phyloP scores from a whole-genome alignment of 73 alveolate genomes.

The Paraurostyla sp. region DNA sequence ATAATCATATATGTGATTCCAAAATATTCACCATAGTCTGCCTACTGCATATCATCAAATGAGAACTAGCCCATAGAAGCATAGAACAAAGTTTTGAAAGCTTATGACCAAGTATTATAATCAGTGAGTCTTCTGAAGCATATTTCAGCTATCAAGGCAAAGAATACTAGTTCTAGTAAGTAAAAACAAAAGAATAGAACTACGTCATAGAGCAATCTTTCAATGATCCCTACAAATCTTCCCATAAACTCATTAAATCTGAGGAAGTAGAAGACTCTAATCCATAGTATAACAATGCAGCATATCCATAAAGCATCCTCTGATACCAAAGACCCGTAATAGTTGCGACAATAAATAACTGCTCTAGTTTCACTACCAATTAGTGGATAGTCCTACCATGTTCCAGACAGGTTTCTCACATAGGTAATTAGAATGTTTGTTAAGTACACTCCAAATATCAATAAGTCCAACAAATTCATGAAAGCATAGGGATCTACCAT shows the following conservation, averaged over 20 bases:
- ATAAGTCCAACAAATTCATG: slow-evolving; percentile 33
- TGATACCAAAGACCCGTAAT: slow-evolving; percentile 27
- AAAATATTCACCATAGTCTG: slow-evolving; percentile 45
- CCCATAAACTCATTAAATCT: slow-evolving; percentile 69
- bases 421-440: slow-evolving; percentile 32
- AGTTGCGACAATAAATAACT: slow-evolving; percentile 23
- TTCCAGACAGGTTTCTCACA: slow-evolving; percentile 39
- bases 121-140: slow-evolving; percentile 55
- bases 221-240: slow-evolving; percentile 58
- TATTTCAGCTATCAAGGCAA: slow-evolving; percentile 61
- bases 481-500: slow-evolving; percentile 27
- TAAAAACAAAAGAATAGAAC: slow-evolving; percentile 53
- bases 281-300: slow-evolving; percentile 62
- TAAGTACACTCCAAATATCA: slow-evolving; percentile 25
- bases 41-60: slow-evolving; percentile 33
- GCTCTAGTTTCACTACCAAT: slow-evolving; percentile 41
- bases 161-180: slow-evolving; percentile 45
- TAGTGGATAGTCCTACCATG: slow-evolving; percentile 44
- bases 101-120: slow-evolving; percentile 28
- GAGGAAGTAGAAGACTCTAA: slow-evolving; percentile 49
- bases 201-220: slow-evolving; percentile 47
- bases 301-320: slow-evolving; percentile 43
- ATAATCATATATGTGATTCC: slow-evolving; percentile 54
- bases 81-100: slow-evolving; percentile 60
- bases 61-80: slow-evolving; percentile 69